Percentiles rank a stretch among this genome's conserved stretches.
These are phyloP conservation scores for Cordyceps tenuipes DNA, from an alignment of 2,329 filamentous ascomycete species.

Conservation along the genomic window DNA sequence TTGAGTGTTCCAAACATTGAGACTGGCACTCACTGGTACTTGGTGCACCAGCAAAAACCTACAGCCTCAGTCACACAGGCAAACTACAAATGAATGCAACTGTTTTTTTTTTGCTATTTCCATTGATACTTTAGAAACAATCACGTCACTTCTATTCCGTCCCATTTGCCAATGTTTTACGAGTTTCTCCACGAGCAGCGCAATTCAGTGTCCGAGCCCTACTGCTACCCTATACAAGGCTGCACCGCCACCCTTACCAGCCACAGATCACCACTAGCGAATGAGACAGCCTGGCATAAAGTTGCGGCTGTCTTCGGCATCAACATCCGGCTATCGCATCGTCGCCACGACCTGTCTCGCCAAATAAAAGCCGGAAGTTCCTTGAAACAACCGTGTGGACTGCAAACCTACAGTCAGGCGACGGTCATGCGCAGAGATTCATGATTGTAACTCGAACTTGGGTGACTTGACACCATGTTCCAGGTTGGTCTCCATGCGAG, in stretches of 20 bases:
- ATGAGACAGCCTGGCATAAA: background rate
- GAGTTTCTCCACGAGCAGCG: background rate
- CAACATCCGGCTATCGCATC: background rate
- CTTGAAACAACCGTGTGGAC: background rate
- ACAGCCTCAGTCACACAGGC: no score
- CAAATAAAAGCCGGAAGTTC: background rate
- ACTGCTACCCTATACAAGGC: background rate
- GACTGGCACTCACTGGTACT: no score
- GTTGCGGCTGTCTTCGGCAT: background rate
- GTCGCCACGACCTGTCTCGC: background rate
- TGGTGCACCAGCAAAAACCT: no score
- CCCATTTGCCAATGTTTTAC: background rate
- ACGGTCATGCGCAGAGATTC: conserved; percentile 3
- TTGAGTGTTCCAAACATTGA: no score
- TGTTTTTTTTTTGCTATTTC: no score
- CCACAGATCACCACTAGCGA: conserved; percentile 1
- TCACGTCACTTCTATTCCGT: background rate
- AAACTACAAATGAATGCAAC: no score
- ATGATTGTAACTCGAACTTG: background rate
- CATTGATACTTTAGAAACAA: no score
- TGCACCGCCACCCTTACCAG: conserved; percentile 7
- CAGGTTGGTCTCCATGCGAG: background rate
- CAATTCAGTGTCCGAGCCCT: background rate
- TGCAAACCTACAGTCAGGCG: no score
- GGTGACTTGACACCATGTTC: conserved; percentile 9